These are phyloP conservation scores for Sesbania bispinosa DNA, from an alignment of 306 rosid species.

Conservation along the genomic window DNA sequence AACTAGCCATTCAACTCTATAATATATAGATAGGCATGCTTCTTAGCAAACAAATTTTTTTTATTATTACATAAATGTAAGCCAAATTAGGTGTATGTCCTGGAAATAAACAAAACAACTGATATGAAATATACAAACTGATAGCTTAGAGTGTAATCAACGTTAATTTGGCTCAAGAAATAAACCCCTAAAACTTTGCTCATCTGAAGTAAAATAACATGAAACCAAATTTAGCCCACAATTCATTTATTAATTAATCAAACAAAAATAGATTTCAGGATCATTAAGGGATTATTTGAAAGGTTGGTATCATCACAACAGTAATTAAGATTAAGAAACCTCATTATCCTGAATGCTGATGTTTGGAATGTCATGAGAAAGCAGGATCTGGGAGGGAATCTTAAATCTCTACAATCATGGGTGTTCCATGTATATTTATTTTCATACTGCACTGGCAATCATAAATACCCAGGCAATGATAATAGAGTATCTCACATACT, in stretches of 20 bases:
- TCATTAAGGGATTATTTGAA: not conserved
- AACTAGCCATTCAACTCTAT: no score
- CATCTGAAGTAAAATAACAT: not conserved
- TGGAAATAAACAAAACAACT: slow-evolving; percentile 17
- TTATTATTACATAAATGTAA: slow-evolving; percentile 32
- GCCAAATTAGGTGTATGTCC: slow-evolving; percentile 21
- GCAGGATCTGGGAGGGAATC: not conserved
- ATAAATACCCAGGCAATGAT: not conserved
- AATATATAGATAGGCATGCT: no score
- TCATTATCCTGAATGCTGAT: not conserved
- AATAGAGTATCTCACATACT: not conserved
- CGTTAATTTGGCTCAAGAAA: slow-evolving; percentile 14
- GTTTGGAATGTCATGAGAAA: not conserved
- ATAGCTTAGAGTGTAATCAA: not conserved
- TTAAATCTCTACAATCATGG: not conserved
- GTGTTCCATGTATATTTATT: not conserved
- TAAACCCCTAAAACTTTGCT: not conserved
- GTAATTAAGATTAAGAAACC: not conserved
- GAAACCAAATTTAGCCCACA: slow-evolving; percentile 1
- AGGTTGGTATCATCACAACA: not conserved
- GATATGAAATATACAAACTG: slow-evolving; percentile 15
- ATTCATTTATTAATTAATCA: not conserved
- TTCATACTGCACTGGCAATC: not conserved
- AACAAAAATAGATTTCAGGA: slow-evolving; percentile 16
- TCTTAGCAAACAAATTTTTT: no score